Evolutionary conservation across 805 yeast genomes (phyloP).

Genomic region (Kuraishia capsulata): DNA sequence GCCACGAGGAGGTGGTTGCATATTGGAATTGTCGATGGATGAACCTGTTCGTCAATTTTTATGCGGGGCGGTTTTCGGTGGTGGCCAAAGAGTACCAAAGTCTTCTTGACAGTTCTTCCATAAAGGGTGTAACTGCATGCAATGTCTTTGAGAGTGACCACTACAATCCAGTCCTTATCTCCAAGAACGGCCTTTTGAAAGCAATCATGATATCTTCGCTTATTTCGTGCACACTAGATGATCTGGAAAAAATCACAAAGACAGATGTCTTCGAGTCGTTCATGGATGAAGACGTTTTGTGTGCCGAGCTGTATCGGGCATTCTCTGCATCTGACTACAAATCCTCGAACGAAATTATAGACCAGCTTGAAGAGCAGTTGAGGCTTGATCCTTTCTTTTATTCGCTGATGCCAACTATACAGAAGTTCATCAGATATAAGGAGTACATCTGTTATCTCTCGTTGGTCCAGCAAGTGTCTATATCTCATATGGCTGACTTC

Average conservation of each 20-base stretch:
- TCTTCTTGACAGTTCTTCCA: slow-evolving; percentile 3
- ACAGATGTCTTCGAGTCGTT: background rate
- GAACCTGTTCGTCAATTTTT: slow-evolving; percentile 15
- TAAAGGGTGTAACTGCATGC: background rate
- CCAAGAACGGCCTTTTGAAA: slow-evolving; percentile 1
- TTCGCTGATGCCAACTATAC: background rate
- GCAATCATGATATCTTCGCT: slow-evolving; percentile 1
- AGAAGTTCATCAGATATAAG: slow-evolving; percentile 12
- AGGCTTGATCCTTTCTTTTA: background rate
- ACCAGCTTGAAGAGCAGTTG: background rate
- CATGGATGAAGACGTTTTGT: background rate
- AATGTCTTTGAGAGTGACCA: slow-evolving; percentile 3
- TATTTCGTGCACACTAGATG: slow-evolving; percentile 1
- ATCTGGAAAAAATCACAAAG: background rate
- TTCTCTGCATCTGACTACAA: background rate
- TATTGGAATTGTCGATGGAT: slow-evolving; percentile 22
- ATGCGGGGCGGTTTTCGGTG: slow-evolving; percentile 12
- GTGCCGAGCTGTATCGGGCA: background rate
- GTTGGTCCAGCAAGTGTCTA: slow-evolving; percentile 12
- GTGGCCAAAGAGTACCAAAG: slow-evolving; percentile 14
- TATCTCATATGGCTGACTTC: slow-evolving; percentile 11
- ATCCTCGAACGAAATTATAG: background rate
- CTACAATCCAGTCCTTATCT: slow-evolving; percentile 1
- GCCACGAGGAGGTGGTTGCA: slow-evolving; percentile 11
- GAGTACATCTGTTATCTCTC: slow-evolving; percentile 23